A percentile compares a stretch with the other conserved stretches of the same genome.
Evolutionary conservation across 768 basidiomycete genomes (phyloP).

Genomic region (Pleurotus tuber-regium): DNA sequence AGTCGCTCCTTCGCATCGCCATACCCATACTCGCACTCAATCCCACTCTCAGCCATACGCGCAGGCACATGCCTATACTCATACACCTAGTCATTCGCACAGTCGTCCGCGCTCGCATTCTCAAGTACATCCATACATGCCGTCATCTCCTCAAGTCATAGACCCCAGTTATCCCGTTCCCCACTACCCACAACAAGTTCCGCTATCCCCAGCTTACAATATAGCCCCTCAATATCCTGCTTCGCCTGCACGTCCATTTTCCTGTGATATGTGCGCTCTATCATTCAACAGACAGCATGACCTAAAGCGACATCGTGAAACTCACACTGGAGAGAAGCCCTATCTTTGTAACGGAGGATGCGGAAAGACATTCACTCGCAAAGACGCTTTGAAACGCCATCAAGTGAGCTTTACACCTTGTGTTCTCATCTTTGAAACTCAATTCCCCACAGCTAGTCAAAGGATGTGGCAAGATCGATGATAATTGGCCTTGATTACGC

Average conservation of each 20-base stretch:
- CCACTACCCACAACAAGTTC: constrained; percentile 32
- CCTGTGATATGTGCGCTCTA: constrained; percentile 71
- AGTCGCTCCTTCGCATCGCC: constrained; percentile 30
- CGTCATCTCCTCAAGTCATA: constrained; percentile 17
- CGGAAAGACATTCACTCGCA: constrained; percentile 84
- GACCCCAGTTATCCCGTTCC: constrained; percentile 17
- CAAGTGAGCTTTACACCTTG: constrained; percentile 49
- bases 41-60: constrained; percentile 35
- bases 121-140: constrained; percentile 27
- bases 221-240: constrained; percentile 51
- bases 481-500: constrained; percentile 32
- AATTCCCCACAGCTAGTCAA: constrained; percentile 61
- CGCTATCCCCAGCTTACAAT: constrained; percentile 32
- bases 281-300: constrained; percentile 88
- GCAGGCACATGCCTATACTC: constrained; percentile 26
- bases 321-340: constrained; percentile 83
- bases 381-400: constrained; percentile 84
- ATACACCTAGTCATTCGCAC: constrained; percentile 22
- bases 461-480: constrained; percentile 72
- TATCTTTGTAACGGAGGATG: constrained; percentile 82
- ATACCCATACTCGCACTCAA: constrained; percentile 31
- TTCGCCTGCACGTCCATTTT: constrained; percentile 60
- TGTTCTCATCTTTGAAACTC: constrained; percentile 12
- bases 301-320: constrained; percentile 80
- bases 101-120: constrained; percentile 42